Evolutionary conservation across 192 early-diverging fungal species (phyloP), one percentile per base, ranked within the genome.

Genomic region (Glomus cerebriforme): DNA sequence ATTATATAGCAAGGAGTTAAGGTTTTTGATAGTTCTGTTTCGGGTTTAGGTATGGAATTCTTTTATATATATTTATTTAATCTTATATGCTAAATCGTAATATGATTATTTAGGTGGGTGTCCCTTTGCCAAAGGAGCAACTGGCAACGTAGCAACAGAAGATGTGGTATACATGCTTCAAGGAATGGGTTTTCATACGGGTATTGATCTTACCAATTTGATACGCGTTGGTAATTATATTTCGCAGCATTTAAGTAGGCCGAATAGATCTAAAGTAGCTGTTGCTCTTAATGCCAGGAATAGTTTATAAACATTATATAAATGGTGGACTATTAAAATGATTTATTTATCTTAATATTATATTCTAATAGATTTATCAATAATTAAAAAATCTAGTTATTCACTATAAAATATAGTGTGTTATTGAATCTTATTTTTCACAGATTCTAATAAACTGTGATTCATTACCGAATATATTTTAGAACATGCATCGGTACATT

Each of bases 81-180:
- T 2, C 12, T n/a, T n/a, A 22, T 43, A 39, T 37, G 5, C 66
- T 39, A 8, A 68, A 65, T 32, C 1, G 3, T 17, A 32, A 69
- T 64, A 17, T 29, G 15, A 69, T 19, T 35, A 39, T 66, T 47
- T 85, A 87, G 91, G 96, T 35, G 98, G 98, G 29, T 99, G 98
- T 77, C 98, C 98, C 15, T 99, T 96, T 87, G 96, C 96, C 2
- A 91, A 92, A 75, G 98, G 98, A 15, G 98, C 98, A 8, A 95
- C 92, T 17, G 98, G 98, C 24, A 99, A 99, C 83, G 98, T 99
- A 0, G 93, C 95, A 7, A 96, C 96, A 0, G 98, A 99, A 84
- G 96, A 98, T 80, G 96, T 99, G 2, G 92, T 97, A 2, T 96
- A 98, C 79, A 92, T 96, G 90, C 88, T 99, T 13, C 82, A 96